Evolutionary conservation across 2,329 filamentous ascomycete species (phyloP), one percentile per base, ranked within the genome.

Genomic region (Pseudodiploospora longispora): DNA sequence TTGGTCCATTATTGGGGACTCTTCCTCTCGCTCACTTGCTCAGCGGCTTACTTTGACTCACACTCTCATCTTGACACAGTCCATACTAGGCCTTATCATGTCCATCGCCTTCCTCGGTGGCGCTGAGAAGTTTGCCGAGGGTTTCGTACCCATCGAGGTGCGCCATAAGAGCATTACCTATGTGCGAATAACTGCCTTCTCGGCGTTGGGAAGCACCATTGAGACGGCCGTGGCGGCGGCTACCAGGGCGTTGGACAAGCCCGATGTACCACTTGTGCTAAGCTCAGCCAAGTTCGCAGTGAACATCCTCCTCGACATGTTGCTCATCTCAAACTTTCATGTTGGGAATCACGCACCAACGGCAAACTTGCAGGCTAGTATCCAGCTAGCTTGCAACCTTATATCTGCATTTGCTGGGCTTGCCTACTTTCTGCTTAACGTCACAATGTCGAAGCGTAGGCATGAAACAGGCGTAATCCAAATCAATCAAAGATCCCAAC

Each of bases 1-100:
- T 0, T 88, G 80, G 76, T 68, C 81, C 5, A 72, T 85, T 45
- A 85, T 87, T 45, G 82, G 80, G 6, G 80, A 87, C 59, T 72
- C 71, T 29, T 62, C 75, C 0, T 77, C 73, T 1, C 71, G 80
- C 2, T 65, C 66, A 0, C 57, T 73, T 0, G 47, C 61, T 0
- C 67, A 75, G 10, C 71, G 83, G 0, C 62, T 86, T 2, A 63
- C 69, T 4, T 69, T 87, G 2, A 71, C 82, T 0, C 72, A 85
- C 48, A 86, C 82, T 0, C 65, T 85, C 2, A 66, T 85, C 3
- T 63, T 80, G 8, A 73, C 82, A 50, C 83, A 87, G 54, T 58
- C 68, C 0, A 34, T 74, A 0, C 62, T 85, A 0, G 81, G 82
- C 0, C 47, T 78, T 0, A 59, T 83, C 27, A 67, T 86, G 64